Percentiles rank a stretch among this genome's conserved stretches.
These are phyloP conservation scores for Tubosaeta sp. DNA, from an alignment of 768 basidiomycete species.

Conservation along the genomic window DNA sequence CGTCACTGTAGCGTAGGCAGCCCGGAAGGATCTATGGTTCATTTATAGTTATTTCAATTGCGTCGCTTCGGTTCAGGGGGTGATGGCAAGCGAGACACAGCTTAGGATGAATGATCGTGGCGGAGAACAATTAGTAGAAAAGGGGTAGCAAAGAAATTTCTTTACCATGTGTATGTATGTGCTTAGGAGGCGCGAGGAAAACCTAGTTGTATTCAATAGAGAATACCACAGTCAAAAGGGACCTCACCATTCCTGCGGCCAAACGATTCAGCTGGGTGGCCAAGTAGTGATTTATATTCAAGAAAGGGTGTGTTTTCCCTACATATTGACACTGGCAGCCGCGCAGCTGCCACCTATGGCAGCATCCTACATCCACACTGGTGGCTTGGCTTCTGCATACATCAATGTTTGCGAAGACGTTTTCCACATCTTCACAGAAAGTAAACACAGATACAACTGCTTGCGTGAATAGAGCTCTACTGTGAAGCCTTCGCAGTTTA, in stretches of 20 bases:
- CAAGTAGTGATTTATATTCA: too few relatives aligned
- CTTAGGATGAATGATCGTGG: background rate
- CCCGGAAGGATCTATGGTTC: background rate
- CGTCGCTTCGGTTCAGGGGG: background rate
- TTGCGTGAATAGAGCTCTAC: too few relatives aligned
- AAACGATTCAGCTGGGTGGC: too few relatives aligned
- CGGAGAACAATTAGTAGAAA: background rate
- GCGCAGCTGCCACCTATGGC: too few relatives aligned
- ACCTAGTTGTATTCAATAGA: background rate
- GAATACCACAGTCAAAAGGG: background rate
- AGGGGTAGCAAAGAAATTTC: background rate
- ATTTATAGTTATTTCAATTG: background rate
- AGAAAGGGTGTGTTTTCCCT: background rate
- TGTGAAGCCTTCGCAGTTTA: background rate
- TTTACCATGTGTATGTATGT: background rate
- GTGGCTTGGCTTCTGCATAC: too few relatives aligned
- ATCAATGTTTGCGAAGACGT: background rate
- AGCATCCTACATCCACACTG: too few relatives aligned
- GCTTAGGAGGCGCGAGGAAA: too few relatives aligned
- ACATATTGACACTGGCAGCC: background rate
- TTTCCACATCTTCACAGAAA: too few relatives aligned
- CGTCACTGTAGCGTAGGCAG: constrained; percentile 8
- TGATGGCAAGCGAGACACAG: background rate
- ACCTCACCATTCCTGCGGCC: too few relatives aligned
- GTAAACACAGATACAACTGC: too few relatives aligned